Conservation (phyloP, 495 filamentous ascomycete genomes). For the Rusavskia elegans region DNA sequence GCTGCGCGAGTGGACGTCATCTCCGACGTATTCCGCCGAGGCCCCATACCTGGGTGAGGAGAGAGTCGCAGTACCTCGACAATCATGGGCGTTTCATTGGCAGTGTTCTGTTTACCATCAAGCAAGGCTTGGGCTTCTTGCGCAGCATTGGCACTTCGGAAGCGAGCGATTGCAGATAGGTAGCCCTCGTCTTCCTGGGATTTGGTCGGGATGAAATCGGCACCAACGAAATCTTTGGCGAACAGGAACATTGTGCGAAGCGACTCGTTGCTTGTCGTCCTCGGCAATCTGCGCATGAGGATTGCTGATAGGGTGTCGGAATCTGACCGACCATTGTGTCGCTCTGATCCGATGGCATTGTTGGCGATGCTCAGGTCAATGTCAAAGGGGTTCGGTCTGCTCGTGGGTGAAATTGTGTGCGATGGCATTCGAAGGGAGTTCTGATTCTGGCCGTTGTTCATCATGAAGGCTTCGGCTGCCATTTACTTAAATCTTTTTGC, state of each 20-base stretch:
- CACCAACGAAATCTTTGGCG: slow-evolving; percentile 63
- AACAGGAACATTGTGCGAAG: slow-evolving; percentile 73
- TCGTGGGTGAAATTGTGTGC: slow-evolving; percentile 12
- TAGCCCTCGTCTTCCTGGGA: slow-evolving; percentile 56
- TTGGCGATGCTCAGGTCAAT: slow-evolving; percentile 1
- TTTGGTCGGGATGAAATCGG: slow-evolving; percentile 52
- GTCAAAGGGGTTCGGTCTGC: slow-evolving; percentile 13
- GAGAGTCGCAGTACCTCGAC: slow-evolving; percentile 50
- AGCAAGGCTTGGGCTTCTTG: slow-evolving; percentile 62
- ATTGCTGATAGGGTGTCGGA: slow-evolving; percentile 25
- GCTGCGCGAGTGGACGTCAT: slow-evolving; percentile 33
- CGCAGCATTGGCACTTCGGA: slow-evolving; percentile 53
- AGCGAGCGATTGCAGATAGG: slow-evolving; percentile 58
- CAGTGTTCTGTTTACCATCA: slow-evolving; percentile 62
- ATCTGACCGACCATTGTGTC: not conserved
- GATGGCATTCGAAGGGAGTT: slow-evolving; percentile 7
- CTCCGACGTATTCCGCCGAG: slow-evolving; percentile 45
- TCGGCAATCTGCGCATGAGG: slow-evolving; percentile 61
- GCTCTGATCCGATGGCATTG: slow-evolving; percentile 8
- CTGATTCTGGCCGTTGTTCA: slow-evolving; percentile 6
- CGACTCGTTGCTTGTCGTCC: slow-evolving; percentile 53
- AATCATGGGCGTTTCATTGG: slow-evolving; percentile 61
- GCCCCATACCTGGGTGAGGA: slow-evolving; percentile 25
- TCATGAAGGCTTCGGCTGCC: slow-evolving; percentile 7
- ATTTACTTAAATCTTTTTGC: not conserved